Percentiles rank a stretch among this genome's conserved stretches.
Evolutionary conservation across 2,329 filamentous ascomycete species (phyloP).

Genomic region (Alternaria infectoria): DNA sequence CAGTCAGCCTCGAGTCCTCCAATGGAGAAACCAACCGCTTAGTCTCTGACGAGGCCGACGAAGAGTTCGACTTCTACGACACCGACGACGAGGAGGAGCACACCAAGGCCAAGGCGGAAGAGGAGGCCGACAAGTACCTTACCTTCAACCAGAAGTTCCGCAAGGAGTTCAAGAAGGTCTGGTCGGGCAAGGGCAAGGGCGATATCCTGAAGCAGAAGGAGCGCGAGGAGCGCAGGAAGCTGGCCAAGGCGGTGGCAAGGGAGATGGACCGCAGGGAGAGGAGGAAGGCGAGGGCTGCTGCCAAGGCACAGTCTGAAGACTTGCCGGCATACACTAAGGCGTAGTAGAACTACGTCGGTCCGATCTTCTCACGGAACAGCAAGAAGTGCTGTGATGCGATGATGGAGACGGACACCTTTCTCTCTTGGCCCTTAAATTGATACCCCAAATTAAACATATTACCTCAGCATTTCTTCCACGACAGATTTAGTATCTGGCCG

Average conservation of each 20-base stretch:
- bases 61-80: constrained; percentile 37
- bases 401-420: constrained; percentile 1
- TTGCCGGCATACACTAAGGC: constrained; percentile 35
- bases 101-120: constrained; percentile 38
- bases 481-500: constrained; percentile 29
- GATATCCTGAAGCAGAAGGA: constrained; percentile 37
- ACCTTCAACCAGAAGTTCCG: constrained; percentile 41
- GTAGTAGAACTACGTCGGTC: constrained; percentile 2
- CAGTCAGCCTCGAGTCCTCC: constrained; percentile 30
- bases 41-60: constrained; percentile 14
- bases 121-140: constrained; percentile 32
- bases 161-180: constrained; percentile 39
- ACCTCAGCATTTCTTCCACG: constrained; percentile 31
- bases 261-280: constrained; percentile 37
- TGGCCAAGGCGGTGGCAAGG: constrained; percentile 40
- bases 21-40: constrained; percentile 21
- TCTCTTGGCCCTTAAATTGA: constrained; percentile 13
- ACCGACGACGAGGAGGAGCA: constrained; percentile 40
- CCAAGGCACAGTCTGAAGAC: constrained; percentile 23
- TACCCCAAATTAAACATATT: not conserved
- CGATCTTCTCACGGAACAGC: not conserved
- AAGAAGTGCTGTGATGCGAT: not conserved
- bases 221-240: constrained; percentile 39
- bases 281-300: constrained; percentile 30
- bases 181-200: constrained; percentile 35